Conservation (phyloP, 306 rosid species). For the Pterocarpus macrocarpus region DNA sequence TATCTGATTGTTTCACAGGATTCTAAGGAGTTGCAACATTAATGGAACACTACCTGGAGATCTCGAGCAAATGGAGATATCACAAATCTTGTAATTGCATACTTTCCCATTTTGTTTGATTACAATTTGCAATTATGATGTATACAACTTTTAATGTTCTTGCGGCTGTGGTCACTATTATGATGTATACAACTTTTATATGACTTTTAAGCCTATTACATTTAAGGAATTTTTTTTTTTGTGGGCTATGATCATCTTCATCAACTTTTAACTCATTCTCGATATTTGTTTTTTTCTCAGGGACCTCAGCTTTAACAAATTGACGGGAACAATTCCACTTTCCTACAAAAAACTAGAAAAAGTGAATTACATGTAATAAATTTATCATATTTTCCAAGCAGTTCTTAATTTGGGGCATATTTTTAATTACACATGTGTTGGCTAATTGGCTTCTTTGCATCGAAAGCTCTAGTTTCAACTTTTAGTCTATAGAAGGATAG, state of each 20-base stretch:
- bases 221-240: too few species aligned
- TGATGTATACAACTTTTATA: too few species aligned
- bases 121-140: too few species aligned
- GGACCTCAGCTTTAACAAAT: slow-evolving; percentile 82
- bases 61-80: not conserved
- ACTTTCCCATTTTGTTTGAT: not conserved
- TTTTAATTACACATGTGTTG: slow-evolving; percentile 9
- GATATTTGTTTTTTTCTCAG: slow-evolving; percentile 50
- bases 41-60: slow-evolving; percentile 39
- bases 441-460: not conserved
- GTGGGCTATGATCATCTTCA: too few species aligned
- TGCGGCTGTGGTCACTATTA: too few species aligned
- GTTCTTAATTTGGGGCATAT: not conserved
- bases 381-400: not conserved
- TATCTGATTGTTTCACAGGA: not conserved
- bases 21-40: slow-evolving; percentile 49
- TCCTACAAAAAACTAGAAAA: slow-evolving; percentile 41
- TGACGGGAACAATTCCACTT: slow-evolving; percentile 67
- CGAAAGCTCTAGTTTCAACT: too few species aligned
- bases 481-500: too few species aligned
- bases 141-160: too few species aligned
- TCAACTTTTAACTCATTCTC: slow-evolving; percentile 4
- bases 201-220: too few species aligned
- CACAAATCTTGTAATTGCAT: slow-evolving; percentile 34
- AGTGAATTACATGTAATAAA: slow-evolving; percentile 58